Conservation (phyloP, 805 yeast species). For the Gaillardinia entomophila region DNA sequence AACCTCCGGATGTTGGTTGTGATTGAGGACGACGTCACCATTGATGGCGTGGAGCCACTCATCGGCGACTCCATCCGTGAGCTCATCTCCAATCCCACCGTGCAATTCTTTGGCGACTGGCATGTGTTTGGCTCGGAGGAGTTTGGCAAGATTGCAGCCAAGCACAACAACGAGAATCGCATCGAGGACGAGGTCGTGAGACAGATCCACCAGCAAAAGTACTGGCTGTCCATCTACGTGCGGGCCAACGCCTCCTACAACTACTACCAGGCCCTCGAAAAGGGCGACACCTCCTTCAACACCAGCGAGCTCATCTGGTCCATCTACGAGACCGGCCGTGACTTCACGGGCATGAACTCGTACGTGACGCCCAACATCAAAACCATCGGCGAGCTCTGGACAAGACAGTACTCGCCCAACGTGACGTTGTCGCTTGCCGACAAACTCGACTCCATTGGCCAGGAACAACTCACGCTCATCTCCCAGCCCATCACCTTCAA, state of each 20-base stretch:
- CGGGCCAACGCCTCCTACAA: conserved; percentile 40
- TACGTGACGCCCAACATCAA: conserved; percentile 38
- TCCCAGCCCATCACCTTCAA: conserved; percentile 30
- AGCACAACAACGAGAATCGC: conserved; percentile 13
- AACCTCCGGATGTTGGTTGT: conserved; percentile 35
- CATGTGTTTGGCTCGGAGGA: conserved; percentile 19
- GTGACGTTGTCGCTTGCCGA: conserved; percentile 14
- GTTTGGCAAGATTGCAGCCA: conserved; percentile 21
- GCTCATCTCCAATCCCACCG: conserved; percentile 10
- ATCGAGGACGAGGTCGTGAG: conserved; percentile 34
- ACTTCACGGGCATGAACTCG: conserved; percentile 41
- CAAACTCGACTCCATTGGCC: conserved; percentile 6
- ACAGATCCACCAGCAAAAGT: conserved; percentile 47
- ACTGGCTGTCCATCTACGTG: conserved; percentile 61
- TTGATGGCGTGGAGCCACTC: conserved; percentile 17
- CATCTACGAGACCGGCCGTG: conserved; percentile 61
- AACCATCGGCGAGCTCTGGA: conserved; percentile 27
- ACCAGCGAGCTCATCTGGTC: conserved; percentile 27
- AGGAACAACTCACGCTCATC: conserved; percentile 8
- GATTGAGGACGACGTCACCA: conserved; percentile 24
- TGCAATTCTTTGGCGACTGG: conserved; percentile 31
- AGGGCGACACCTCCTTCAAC: conserved; percentile 24
- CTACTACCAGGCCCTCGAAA: conserved; percentile 33
- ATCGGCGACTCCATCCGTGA: conserved; percentile 20
- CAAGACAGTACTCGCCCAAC: conserved; percentile 14